Evolutionary conservation across 192 early-diverging fungal species (phyloP).

Genomic region (Entomortierella chlamydospora): DNA sequence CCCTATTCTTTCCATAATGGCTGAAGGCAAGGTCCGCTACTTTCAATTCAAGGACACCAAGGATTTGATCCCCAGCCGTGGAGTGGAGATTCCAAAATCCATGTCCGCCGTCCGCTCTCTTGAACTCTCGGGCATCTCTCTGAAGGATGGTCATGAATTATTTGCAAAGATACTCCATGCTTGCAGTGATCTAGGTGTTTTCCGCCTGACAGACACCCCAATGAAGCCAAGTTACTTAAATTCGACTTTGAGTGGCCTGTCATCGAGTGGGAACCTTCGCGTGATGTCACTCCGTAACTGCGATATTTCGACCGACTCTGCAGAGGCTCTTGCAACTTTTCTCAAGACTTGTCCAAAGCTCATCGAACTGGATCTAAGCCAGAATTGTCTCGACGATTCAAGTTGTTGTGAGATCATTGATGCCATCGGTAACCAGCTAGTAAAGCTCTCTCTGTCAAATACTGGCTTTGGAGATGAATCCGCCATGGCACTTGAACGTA

Average conservation of each 20-base stretch:
- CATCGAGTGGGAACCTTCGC: not conserved
- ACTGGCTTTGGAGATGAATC: constrained; percentile 40
- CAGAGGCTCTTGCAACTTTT: not conserved
- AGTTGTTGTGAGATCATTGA: constrained; percentile 33
- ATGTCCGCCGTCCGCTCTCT: constrained; percentile 26
- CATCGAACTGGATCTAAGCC: constrained; percentile 28
- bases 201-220: constrained; percentile 18
- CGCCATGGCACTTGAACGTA: constrained; percentile 33
- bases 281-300: constrained; percentile 27
- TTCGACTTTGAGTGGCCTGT: constrained; percentile 14
- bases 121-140: constrained; percentile 26
- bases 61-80: constrained; percentile 32
- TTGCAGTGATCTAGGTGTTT: constrained; percentile 19
- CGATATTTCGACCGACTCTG: constrained; percentile 4
- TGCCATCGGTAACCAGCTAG: constrained; percentile 14
- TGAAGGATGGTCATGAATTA: constrained; percentile 38
- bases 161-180: constrained; percentile 16
- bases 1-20: constrained; percentile 37
- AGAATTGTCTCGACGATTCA: constrained; percentile 22
- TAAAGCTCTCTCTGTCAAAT: constrained; percentile 19
- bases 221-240: constrained; percentile 11
- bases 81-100: constrained; percentile 19
- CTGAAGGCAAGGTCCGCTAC: constrained; percentile 27
- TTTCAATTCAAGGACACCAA: constrained; percentile 45
- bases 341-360: constrained; percentile 3